Conservation (phyloP, 208 protist species). For the Leishmania gerbilli region DNA sequence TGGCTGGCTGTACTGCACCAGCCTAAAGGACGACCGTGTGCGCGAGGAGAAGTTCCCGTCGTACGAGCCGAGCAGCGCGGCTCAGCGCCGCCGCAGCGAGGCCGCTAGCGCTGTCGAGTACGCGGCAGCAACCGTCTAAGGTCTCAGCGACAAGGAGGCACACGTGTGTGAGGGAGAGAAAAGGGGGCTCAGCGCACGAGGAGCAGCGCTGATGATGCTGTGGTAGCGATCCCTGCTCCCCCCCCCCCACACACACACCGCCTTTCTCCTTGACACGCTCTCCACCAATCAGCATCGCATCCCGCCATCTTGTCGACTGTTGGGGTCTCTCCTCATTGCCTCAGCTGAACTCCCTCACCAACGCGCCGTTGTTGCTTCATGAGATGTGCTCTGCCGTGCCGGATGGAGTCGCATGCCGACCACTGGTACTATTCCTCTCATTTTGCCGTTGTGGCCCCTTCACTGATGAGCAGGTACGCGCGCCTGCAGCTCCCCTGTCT, state of each 20-base stretch:
- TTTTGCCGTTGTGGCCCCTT: background rate
- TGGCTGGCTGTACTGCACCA: slow-evolving; percentile 65
- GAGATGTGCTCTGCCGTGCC: background rate
- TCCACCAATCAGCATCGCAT: background rate
- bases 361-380: background rate
- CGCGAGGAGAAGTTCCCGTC: slow-evolving; percentile 81
- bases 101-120: slow-evolving; percentile 75
- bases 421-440: background rate
- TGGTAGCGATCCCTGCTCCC: background rate
- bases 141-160: background rate
- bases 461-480: background rate
- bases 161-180: background rate
- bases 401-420: background rate
- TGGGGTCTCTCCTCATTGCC: background rate
- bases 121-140: slow-evolving; percentile 49
- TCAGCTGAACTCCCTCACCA: background rate
- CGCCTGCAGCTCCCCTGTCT: background rate
- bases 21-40: slow-evolving; percentile 60
- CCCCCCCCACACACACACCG: no score
- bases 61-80: slow-evolving; percentile 64
- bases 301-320: background rate
- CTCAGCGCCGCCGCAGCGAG: slow-evolving; percentile 66
- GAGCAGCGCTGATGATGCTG: background rate
- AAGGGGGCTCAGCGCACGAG: background rate
- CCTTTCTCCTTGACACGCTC: background rate